A percentile compares a stretch with the other conserved stretches of the same genome.
Conservation (phyloP, 75 land plant genomes). For the Cryptomeria japonica region DNA sequence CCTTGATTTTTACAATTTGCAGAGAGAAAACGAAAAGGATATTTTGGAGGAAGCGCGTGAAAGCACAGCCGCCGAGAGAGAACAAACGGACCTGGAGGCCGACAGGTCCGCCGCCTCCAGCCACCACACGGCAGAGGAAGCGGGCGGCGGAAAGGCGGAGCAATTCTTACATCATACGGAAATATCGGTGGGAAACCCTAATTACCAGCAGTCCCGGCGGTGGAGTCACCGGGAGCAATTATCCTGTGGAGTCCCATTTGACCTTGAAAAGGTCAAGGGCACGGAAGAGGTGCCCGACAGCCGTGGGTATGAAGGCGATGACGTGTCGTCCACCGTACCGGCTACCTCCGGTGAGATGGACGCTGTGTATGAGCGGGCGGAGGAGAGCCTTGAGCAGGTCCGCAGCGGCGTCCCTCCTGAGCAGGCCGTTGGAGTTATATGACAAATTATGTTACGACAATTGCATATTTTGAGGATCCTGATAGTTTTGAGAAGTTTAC, state of each 20-base stretch:
- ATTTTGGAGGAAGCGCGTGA: neutral
- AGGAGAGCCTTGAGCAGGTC: neutral
- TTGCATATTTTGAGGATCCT: neutral
- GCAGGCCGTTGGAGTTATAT: neutral
- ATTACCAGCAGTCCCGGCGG: neutral
- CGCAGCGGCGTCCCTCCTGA: neutral
- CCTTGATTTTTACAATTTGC: neutral
- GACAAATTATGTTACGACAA: neutral
- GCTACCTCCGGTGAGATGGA: neutral
- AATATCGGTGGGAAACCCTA: neutral
- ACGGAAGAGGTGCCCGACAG: neutral
- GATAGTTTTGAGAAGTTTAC: neutral
- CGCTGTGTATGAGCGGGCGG: neutral
- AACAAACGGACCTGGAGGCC: neutral
- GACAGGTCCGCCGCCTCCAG: neutral
- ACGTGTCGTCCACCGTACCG: neutral
- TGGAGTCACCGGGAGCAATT: neutral
- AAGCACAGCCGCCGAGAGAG: neutral
- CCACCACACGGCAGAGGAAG: neutral
- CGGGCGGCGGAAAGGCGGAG: neutral
- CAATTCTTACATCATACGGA: neutral
- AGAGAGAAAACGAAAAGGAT: neutral
- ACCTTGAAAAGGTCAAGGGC: neutral
- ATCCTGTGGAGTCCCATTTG: neutral
- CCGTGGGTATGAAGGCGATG: neutral